Evolutionary conservation across 83 land plant species (phyloP).

Genomic region (Diphasiastrum complanatum): DNA sequence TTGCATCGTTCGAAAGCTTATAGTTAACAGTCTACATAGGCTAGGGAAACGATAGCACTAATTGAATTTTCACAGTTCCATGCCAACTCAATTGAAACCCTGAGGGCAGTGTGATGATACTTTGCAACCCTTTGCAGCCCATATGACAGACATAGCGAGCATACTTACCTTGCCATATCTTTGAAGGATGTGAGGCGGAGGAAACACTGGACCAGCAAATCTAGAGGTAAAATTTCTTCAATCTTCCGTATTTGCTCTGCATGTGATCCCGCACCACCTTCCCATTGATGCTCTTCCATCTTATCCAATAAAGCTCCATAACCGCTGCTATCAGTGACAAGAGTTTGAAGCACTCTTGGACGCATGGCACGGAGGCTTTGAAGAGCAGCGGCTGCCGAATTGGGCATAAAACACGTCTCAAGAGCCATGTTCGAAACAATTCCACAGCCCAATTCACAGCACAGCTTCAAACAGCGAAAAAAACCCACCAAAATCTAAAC

Average conservation of each 20-base stretch:
- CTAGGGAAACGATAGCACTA: too few relatives aligned
- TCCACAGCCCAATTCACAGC: too few relatives aligned
- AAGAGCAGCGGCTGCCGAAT: slow-evolving; percentile 24
- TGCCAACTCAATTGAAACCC: too few relatives aligned
- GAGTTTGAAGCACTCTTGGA: not conserved
- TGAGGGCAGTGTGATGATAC: not conserved
- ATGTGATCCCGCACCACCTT: not conserved
- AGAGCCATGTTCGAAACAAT: too few relatives aligned
- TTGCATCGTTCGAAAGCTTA: too few relatives aligned
- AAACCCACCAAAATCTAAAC: too few relatives aligned
- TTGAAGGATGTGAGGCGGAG: slow-evolving; percentile 11
- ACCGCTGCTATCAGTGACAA: slow-evolving; percentile 1
- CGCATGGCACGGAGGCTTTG: slow-evolving; percentile 16
- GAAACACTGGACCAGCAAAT: slow-evolving; percentile 23
- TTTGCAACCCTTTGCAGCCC: not conserved
- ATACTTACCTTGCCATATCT: slow-evolving; percentile 18
- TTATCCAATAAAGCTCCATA: not conserved
- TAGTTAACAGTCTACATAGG: too few relatives aligned
- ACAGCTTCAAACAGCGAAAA: too few relatives aligned
- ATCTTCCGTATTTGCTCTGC: slow-evolving; percentile 1
- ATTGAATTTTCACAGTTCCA: too few relatives aligned
- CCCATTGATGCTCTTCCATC: not conserved
- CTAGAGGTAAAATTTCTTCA: slow-evolving; percentile 21
- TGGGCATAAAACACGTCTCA: too few relatives aligned
- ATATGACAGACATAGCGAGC: not conserved